phyloP scores from a whole-genome alignment of 1,139 yeast genomes.

The Yamadazyma epiphylla region DNA sequence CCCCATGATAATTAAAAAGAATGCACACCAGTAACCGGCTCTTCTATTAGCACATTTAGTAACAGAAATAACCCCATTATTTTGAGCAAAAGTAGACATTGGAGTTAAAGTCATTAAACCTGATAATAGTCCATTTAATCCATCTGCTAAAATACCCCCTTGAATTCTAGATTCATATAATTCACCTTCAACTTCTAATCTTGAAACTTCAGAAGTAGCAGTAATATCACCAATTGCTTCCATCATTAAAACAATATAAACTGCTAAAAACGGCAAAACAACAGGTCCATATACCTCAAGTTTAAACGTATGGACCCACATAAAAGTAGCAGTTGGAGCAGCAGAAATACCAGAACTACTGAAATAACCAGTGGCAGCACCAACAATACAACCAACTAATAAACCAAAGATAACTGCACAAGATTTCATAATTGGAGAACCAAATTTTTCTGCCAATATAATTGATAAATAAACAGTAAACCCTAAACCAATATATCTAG shows the following conservation, averaged over 20 bases:
- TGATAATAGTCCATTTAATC: constrained; percentile 65
- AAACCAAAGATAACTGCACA: constrained; percentile 87
- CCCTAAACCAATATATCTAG: constrained; percentile 81
- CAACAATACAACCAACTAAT: constrained; percentile 84
- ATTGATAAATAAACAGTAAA: constrained; percentile 75
- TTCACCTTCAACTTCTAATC: constrained; percentile 78
- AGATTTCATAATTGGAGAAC: constrained; percentile 92
- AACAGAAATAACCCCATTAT: constrained; percentile 87
- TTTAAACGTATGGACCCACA: constrained; percentile 84
- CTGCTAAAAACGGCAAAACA: constrained; percentile 78
- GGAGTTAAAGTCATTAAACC: constrained; percentile 79
- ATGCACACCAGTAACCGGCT: constrained; percentile 89
- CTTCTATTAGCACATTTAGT: constrained; percentile 85
- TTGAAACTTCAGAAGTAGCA: constrained; percentile 86
- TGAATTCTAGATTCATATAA: constrained; percentile 80
- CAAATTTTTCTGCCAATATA: constrained; percentile 75
- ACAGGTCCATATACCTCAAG: constrained; percentile 76
- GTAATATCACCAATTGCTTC: constrained; percentile 93
- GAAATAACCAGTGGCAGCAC: constrained; percentile 87
- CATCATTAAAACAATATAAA: constrained; percentile 77
- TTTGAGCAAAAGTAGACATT: constrained; percentile 86
- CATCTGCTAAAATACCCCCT: constrained; percentile 88
- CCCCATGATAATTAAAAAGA: constrained; percentile 81
- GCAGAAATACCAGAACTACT: constrained; percentile 47
- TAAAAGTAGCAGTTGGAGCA: constrained; percentile 82